Conservation (phyloP, 805 yeast species). For the Yarrowia porcina region DNA sequence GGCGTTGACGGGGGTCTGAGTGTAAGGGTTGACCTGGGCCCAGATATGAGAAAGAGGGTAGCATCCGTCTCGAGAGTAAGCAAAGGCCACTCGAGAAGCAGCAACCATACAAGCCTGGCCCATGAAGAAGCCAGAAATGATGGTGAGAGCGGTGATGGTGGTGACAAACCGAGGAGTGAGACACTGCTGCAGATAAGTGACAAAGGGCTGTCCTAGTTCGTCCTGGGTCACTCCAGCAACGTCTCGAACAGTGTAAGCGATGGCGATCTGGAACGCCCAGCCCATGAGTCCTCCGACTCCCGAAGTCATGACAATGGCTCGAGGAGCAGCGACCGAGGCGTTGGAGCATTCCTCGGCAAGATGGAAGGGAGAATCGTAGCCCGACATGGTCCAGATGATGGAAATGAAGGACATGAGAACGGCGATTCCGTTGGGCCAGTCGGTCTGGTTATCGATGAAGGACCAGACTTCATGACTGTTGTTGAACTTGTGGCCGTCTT, state of each 20-base stretch:
- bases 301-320: conserved; percentile 60
- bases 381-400: conserved; percentile 58
- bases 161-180: conserved; percentile 44
- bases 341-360: conserved; percentile 69
- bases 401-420: conserved; percentile 48
- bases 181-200: conserved; percentile 51
- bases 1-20: conserved; percentile 64
- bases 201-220: conserved; percentile 59
- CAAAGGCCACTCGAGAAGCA: conserved; percentile 62
- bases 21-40: conserved; percentile 49
- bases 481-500: conserved; percentile 47
- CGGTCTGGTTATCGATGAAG: conserved; percentile 52
- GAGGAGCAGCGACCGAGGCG: conserved; percentile 63
- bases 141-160: conserved; percentile 46
- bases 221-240: conserved; percentile 46
- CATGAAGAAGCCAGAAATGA: conserved; percentile 48
- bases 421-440: conserved; percentile 61
- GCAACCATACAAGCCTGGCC: conserved; percentile 62
- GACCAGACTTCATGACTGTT: conserved; percentile 50
- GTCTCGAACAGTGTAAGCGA: conserved; percentile 58
- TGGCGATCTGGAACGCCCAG: conserved; percentile 55
- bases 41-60: conserved; percentile 55
- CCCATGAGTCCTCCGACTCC: conserved; percentile 55
- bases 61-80: conserved; percentile 66
- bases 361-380: conserved; percentile 73